Evolutionary conservation across 2,329 filamentous ascomycete species (phyloP), one percentile per base, ranked within the genome.

Genomic region (Decorospora gaudefroyi): DNA sequence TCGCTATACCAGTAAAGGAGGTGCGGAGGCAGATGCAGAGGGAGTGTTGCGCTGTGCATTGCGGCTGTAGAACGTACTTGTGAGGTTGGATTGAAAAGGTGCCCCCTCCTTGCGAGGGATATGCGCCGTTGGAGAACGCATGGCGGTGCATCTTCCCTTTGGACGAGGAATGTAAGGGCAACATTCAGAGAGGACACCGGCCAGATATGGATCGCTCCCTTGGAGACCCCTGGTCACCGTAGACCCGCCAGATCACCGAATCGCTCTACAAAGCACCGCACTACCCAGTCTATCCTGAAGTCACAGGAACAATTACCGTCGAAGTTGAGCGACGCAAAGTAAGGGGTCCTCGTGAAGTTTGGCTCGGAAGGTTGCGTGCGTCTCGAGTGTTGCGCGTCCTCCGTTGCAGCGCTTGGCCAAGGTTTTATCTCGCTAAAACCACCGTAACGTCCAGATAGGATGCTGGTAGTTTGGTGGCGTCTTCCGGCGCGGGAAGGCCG

Each of bases 11-110:
- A 30, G 44, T 53, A 57, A 36, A 60, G 37, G 31, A 61, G 42
- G 27, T 36, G 28, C 10, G 59, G 46, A 12, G 56, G 46, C 19
- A 57, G 46, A 28, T 51, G 42, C 21, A 44, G 53, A 28, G 48
- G 48, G 10, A 55, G 42, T 43, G 53, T 46, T 30, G 57, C 38
- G 46, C 51, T 55, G 44, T 53, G 52, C 55, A 65, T 62, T 43
- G 55, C 49, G 41, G 42, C 40, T 40, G 52, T 39, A 36, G 54
- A 65, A 68, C 79, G 65, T 82, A 95, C 87, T 89, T 88, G 72
- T 96, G 90, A 59, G 90, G 88, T 59, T 88, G 90, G 65, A 95
- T 91, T 57, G 90, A 89, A 69, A 95, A 92, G 31, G 86, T 88
- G 65, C 75, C 76, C 62, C 85, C 85, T 49, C 80, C 81, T 54